Percentiles rank a stretch among this genome's conserved stretches.
Conservation (phyloP, 257 asterid species). For the Solanum paucissectum region DNA sequence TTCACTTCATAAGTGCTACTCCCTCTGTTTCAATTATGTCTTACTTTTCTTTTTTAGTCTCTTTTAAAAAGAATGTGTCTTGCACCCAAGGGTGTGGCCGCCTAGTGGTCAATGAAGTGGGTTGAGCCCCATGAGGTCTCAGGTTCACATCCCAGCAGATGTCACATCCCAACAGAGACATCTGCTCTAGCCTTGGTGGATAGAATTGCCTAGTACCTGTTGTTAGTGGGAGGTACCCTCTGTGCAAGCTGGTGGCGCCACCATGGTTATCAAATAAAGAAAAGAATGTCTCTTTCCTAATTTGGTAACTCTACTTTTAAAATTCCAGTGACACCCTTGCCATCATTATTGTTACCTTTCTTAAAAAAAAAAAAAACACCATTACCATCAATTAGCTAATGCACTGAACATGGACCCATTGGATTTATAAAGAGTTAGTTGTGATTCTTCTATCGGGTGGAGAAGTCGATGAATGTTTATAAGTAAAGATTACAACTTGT, state of each 20-base stretch:
- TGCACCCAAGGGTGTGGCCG: background rate
- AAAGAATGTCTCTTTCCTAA: background rate
- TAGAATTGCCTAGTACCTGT: background rate
- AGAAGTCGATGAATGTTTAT: background rate
- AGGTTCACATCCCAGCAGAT: background rate
- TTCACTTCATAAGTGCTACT: background rate
- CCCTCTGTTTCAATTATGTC: background rate
- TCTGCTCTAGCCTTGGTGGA: background rate
- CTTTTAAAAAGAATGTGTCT: background rate
- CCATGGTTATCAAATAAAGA: background rate
- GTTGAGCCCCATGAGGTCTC: background rate
- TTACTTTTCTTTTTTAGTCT: background rate
- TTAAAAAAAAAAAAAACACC: background rate
- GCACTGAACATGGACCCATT: background rate
- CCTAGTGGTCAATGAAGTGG: background rate
- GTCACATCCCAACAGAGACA: background rate
- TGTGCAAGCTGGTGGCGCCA: background rate
- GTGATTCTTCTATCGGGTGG: background rate
- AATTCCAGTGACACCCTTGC: background rate
- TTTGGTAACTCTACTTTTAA: background rate
- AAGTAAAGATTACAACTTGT: background rate
- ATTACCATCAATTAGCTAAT: background rate
- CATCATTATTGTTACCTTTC: background rate
- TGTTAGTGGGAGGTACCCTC: background rate
- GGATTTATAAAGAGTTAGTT: background rate